Percentiles rank a stretch among this genome's conserved stretches.
phyloP scores from a whole-genome alignment of 257 asterid genomes.

The Scutellaria minor region DNA sequence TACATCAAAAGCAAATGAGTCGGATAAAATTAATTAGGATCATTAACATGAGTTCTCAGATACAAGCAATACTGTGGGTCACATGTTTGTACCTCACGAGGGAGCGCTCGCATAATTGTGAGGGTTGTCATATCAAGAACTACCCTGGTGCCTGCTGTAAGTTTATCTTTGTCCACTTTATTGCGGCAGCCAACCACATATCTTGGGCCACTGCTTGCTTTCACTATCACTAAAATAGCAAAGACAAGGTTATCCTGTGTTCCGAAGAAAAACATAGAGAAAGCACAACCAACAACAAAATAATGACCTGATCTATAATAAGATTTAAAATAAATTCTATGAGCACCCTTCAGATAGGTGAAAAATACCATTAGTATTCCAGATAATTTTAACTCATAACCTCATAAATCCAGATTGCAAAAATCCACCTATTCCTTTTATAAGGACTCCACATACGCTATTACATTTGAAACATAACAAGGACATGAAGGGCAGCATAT shows the following conservation, averaged over 20 bases:
- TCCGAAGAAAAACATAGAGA: slow-evolving; percentile 16
- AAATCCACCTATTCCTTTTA: not conserved
- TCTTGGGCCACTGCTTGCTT: slow-evolving; percentile 97
- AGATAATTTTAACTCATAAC: not conserved
- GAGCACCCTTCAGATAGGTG: not conserved
- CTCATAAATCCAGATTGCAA: not conserved
- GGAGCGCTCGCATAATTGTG: slow-evolving; percentile 97
- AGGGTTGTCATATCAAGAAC: slow-evolving; percentile 98
- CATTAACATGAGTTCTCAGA: not conserved
- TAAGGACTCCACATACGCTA: not conserved
- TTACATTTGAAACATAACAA: slow-evolving; percentile 3
- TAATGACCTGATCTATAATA: not conserved
- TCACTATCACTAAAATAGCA: slow-evolving; percentile 74
- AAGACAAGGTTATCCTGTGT: slow-evolving; percentile 16
- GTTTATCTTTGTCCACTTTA: slow-evolving; percentile 95
- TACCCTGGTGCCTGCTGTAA: slow-evolving; percentile 92
- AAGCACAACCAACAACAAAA: not conserved
- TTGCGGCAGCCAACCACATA: slow-evolving; percentile 97
- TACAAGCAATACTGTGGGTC: not conserved
- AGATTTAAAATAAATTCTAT: not conserved
- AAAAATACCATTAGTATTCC: not conserved
- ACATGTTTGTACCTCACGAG: slow-evolving; percentile 77
- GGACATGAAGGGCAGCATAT: slow-evolving; percentile 8
- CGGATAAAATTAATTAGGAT: slow-evolving; percentile 11
- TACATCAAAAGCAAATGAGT: slow-evolving; percentile 24